Evolutionary conservation across 202 grass and related monocot genomes (phyloP), one percentile per base, ranked within the genome.

Genomic region (Musa balbisiana): DNA sequence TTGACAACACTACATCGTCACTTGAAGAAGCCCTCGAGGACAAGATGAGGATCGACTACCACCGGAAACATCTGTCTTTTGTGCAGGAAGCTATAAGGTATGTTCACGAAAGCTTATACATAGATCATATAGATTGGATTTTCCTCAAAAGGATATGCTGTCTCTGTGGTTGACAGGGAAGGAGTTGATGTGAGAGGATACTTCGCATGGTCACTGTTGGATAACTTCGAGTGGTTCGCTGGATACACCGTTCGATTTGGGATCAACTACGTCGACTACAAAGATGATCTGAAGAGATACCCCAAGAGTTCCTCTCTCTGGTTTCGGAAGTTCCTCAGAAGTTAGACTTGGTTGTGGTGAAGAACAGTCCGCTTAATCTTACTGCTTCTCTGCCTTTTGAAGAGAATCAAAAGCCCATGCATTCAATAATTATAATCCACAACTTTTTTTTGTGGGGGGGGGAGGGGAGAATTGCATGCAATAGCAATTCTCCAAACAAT

Each of bases 191-290:
- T 94, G 75, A 94, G 82, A 67, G 91, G 91, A 10, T 91, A 94
- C 78, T 94, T 94, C 17, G 88, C 91, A 5, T 94, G 91, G 88
- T 90, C 88, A 0, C 21, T 94, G 49, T 83, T 94, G 8, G 91
- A 94, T 52, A 85, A 88, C 76, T 91, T 91, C 50, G 91, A 94
- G 64, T 94, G 88, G 91, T 8, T 0, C 0, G 67, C n/a, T 25
- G 88, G 83, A 0, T 94, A 85, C 87, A 84, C 83, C 0, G 53
- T 94, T 3, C 85, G 91, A 0, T 94, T 94, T 24, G 91, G 88
- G 63, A 79, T 94, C 53, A 78, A 88, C 84, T 88, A 80, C 0
- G 88, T 91, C 3, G 85, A 94, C 59, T 91, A 83, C 58, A 52
- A n/a, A 0, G 75, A 91, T 8, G 85, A 81, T 2, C 20, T 53